These are phyloP conservation scores for Penicillium goetzii DNA, from an alignment of 495 filamentous ascomycete genomes.

Conservation along the genomic window DNA sequence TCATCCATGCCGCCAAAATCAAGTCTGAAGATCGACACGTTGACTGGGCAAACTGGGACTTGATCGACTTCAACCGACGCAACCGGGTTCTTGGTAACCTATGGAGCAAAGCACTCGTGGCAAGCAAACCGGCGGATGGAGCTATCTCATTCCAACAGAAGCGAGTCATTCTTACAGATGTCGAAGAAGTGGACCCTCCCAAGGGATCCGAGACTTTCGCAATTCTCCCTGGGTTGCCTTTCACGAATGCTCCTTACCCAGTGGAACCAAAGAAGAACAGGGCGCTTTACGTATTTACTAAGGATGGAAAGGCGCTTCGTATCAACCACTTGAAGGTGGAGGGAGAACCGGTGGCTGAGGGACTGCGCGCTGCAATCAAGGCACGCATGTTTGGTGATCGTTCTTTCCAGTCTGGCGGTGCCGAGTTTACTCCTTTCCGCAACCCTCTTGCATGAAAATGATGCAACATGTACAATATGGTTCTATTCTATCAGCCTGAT, in stretches of 20 bases:
- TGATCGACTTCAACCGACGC: conserved; percentile 50
- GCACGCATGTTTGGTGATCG: conserved; percentile 46
- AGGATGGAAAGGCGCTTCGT: conserved; percentile 41
- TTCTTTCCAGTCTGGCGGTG: conserved; percentile 33
- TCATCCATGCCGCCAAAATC: conserved; percentile 57
- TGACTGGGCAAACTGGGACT: conserved; percentile 55
- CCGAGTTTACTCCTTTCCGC: conserved; percentile 42
- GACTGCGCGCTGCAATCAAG: conserved; percentile 45
- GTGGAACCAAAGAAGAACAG: conserved; percentile 34
- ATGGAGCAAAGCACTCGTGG: conserved; percentile 52
- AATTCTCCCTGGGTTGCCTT: conserved; percentile 45
- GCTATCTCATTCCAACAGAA: conserved; percentile 35
- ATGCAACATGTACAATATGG: neutral
- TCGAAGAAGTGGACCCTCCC: conserved; percentile 41
- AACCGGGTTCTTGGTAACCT: conserved; percentile 57
- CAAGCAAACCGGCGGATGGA: conserved; percentile 21
- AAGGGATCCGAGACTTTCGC: conserved; percentile 34
- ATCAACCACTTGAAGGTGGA: conserved; percentile 51
- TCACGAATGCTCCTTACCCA: conserved; percentile 37
- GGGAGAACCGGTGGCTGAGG: conserved; percentile 43
- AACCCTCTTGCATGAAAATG: conserved; percentile 38
- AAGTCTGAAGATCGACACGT: conserved; percentile 56
- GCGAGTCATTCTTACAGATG: conserved; percentile 45
- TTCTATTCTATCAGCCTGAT: conserved; percentile 29
- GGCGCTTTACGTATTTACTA: conserved; percentile 44